Conservation (phyloP, 192 early-diverging fungal species). For the Entophlyctis luteolus region DNA sequence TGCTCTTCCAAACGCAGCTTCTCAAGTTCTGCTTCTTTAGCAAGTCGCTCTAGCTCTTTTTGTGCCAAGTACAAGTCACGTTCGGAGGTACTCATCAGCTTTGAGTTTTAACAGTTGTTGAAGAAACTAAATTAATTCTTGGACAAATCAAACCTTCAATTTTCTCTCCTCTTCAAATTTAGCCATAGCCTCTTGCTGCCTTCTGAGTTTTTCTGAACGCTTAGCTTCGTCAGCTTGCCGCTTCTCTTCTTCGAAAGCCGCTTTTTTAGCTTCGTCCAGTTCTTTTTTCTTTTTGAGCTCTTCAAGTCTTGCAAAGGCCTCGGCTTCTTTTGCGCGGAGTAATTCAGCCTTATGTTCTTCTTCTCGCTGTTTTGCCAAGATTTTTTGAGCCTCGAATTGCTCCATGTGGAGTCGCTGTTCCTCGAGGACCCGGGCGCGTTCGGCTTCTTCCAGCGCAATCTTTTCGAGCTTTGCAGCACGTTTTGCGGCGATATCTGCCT, state of each 20-base stretch:
- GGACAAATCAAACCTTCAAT: constrained; percentile 1
- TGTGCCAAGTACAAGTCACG: constrained; percentile 4
- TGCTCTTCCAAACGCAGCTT: constrained; percentile 9
- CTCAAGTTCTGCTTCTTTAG: constrained; percentile 6
- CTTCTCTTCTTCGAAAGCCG: constrained; percentile 7
- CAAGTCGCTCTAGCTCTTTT: constrained; percentile 11
- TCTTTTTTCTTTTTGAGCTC: constrained; percentile 10
- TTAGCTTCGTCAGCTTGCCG: not conserved
- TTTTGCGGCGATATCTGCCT: not conserved
- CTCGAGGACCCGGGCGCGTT: not conserved
- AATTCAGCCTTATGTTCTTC: not conserved
- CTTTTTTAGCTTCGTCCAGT: constrained; percentile 1
- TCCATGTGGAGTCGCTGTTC: constrained; percentile 18
- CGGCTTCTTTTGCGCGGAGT: constrained; percentile 4
- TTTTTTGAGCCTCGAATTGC: constrained; percentile 1
- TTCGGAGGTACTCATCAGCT: constrained; percentile 14
- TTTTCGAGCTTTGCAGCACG: not conserved
- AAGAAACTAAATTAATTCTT: not conserved
- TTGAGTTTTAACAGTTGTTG: not conserved
- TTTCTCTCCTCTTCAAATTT: constrained; percentile 41
- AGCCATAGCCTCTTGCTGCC: constrained; percentile 42
- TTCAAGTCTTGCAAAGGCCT: constrained; percentile 16
- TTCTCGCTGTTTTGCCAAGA: not conserved
- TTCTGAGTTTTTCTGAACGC: constrained; percentile 32
- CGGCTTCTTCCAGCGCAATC: not conserved